These are phyloP conservation scores for Colletotrichum sublineola DNA, from an alignment of 2,329 filamentous ascomycete species.

Conservation along the genomic window DNA sequence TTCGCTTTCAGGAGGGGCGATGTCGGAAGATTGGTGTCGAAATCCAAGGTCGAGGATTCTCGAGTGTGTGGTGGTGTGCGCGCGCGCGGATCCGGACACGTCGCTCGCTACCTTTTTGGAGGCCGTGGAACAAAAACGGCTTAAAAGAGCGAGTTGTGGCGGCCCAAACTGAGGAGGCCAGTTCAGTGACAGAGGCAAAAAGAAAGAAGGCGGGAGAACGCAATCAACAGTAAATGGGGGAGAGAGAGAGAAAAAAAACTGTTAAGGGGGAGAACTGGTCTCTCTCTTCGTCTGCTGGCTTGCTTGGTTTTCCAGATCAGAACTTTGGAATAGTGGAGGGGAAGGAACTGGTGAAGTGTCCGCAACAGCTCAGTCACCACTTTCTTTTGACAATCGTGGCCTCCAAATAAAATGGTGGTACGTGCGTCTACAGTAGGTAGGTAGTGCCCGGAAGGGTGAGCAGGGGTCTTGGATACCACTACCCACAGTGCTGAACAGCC, in stretches of 20 bases:
- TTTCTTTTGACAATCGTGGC: slow-evolving; percentile 52
- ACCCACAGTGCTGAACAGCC: neutral
- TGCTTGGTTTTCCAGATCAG: slow-evolving; percentile 11
- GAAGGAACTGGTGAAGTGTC: slow-evolving; percentile 18
- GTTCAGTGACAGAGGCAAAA: neutral
- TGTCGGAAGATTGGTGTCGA: slow-evolving; percentile 7
- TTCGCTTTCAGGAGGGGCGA: slow-evolving; percentile 13
- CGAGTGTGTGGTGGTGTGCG: neutral
- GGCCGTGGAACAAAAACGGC: slow-evolving; percentile 2
- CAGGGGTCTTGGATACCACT: slow-evolving; percentile 12
- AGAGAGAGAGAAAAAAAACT: neutral
- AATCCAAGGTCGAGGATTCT: neutral
- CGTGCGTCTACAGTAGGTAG: slow-evolving; percentile 4
- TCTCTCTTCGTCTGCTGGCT: slow-evolving; percentile 11
- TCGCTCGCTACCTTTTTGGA: slow-evolving; percentile 13
- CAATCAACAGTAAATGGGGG: neutral
- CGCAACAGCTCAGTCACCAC: slow-evolving; percentile 23
- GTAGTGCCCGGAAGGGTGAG: slow-evolving; percentile 3
- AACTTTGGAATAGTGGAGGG: slow-evolving; percentile 1
- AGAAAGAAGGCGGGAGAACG: neutral
- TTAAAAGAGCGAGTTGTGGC: neutral
- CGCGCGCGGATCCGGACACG: slow-evolving; percentile 23
- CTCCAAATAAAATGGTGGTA: slow-evolving; percentile 48
- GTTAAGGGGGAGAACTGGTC: neutral
- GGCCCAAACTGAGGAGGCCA: neutral